These are phyloP conservation scores for Casuarina equisetifolia DNA, from an alignment of 306 rosid species.

Conservation along the genomic window DNA sequence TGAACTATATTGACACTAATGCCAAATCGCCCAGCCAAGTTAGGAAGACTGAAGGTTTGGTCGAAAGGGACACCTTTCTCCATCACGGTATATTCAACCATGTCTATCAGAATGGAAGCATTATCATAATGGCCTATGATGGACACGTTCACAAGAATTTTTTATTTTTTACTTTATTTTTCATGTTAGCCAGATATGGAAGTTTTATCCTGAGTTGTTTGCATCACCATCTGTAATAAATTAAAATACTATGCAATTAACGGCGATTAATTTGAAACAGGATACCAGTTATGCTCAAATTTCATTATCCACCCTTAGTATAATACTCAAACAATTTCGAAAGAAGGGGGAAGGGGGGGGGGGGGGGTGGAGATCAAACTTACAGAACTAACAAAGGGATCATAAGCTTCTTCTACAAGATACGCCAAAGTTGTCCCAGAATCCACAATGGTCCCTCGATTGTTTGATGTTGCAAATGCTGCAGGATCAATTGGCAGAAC, in stretches of 20 bases:
- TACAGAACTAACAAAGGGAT: slow-evolving; percentile 80
- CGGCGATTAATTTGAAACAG: background rate
- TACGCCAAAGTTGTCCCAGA: slow-evolving; percentile 90
- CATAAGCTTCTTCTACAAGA: slow-evolving; percentile 82
- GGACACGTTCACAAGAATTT: background rate
- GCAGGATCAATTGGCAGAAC: slow-evolving; percentile 66
- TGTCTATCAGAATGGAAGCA: background rate
- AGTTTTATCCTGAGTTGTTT: background rate
- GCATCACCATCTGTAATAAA: background rate
- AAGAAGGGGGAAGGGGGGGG: background rate
- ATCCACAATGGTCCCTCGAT: slow-evolving; percentile 86
- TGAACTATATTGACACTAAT: background rate
- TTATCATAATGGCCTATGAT: background rate
- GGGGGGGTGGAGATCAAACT: slow-evolving; percentile 34
- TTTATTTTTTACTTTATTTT: background rate
- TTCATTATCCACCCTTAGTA: background rate
- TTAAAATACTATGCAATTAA: background rate
- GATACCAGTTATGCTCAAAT: background rate
- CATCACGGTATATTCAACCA: background rate
- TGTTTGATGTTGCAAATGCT: slow-evolving; percentile 65
- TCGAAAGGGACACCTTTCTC: background rate
- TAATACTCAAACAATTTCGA: background rate
- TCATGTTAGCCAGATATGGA: background rate
- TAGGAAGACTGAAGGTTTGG: background rate
- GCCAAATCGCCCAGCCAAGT: background rate